phyloP scores from a whole-genome alignment of 2,329 filamentous ascomycete genomes.

The Pseudocercospora macadamiae region DNA sequence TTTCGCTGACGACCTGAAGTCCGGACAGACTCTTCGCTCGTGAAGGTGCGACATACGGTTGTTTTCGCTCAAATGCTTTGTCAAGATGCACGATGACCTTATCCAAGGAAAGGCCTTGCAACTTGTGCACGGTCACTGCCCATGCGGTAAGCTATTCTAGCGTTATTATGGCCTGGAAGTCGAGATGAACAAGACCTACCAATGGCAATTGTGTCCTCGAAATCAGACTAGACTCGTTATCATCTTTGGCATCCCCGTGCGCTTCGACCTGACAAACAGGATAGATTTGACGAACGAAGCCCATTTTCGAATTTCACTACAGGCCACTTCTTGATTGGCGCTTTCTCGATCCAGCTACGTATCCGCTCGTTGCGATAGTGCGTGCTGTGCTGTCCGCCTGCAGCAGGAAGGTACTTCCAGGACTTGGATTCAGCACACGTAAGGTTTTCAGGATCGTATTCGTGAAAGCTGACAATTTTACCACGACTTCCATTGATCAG shows the following conservation, averaged over 20 bases:
- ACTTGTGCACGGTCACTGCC: slow-evolving; percentile 67
- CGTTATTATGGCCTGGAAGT: slow-evolving; percentile 63
- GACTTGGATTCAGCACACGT: background rate
- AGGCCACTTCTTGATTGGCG: slow-evolving; percentile 39
- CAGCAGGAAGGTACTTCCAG: background rate
- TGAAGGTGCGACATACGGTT: slow-evolving; percentile 65
- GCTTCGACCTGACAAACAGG: slow-evolving; percentile 54
- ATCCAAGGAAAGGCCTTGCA: slow-evolving; percentile 65
- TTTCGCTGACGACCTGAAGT: background rate
- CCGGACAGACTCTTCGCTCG: slow-evolving; percentile 52
- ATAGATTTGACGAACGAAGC: slow-evolving; percentile 49
- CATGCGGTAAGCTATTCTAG: slow-evolving; percentile 52
- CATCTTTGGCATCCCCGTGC: slow-evolving; percentile 43
- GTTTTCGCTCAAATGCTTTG: slow-evolving; percentile 58
- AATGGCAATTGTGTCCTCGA: slow-evolving; percentile 62
- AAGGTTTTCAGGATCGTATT: background rate
- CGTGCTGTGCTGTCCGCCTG: background rate
- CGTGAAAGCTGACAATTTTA: slow-evolving; percentile 44
- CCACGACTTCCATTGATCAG: slow-evolving; percentile 56
- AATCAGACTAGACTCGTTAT: slow-evolving; percentile 51
- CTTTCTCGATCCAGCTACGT: background rate
- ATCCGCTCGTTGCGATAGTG: background rate
- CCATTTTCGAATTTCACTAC: slow-evolving; percentile 58
- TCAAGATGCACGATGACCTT: slow-evolving; percentile 59
- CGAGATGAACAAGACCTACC: slow-evolving; percentile 38